phyloP scores from a whole-genome alignment of 106 monocot genomes.

The Acorus calamus region DNA sequence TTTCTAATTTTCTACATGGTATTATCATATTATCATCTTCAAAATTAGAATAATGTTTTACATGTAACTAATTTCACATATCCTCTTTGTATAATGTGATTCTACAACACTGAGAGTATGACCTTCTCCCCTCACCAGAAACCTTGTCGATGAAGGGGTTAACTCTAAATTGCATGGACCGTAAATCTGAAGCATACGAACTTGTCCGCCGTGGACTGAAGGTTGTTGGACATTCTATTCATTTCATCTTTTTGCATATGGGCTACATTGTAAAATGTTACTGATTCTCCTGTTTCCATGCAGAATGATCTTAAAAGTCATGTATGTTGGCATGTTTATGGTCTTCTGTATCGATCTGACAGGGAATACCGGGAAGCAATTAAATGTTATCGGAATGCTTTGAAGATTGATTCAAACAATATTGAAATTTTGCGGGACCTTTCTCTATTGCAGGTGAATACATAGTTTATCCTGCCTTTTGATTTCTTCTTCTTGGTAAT shows the following conservation, averaged over 20 bases:
- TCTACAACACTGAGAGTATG: neutral
- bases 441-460: constrained; percentile 77
- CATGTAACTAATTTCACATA: neutral
- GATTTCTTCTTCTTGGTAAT: neutral
- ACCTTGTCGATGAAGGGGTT: constrained; percentile 98
- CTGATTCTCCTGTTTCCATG: constrained; percentile 10
- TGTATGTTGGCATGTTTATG: constrained; percentile 99
- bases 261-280: neutral
- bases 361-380: constrained; percentile 98
- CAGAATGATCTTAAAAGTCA: constrained; percentile 99
- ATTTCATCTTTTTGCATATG: neutral
- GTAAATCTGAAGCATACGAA: constrained; percentile 94
- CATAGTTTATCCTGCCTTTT: neutral
- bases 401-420: constrained; percentile 91
- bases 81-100: neutral
- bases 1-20: too few species aligned
- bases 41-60: neutral
- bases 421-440: constrained; percentile 96
- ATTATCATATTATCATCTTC: too few species aligned
- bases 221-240: constrained; percentile 25
- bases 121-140: constrained; percentile 37
- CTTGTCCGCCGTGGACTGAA: constrained; percentile 93
- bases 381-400: constrained; percentile 96
- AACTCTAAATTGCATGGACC: constrained; percentile 92
- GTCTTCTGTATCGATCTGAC: constrained; percentile 94